phyloP scores from a whole-genome alignment of 2,329 filamentous ascomycete species.

The Neonectria sp. region DNA sequence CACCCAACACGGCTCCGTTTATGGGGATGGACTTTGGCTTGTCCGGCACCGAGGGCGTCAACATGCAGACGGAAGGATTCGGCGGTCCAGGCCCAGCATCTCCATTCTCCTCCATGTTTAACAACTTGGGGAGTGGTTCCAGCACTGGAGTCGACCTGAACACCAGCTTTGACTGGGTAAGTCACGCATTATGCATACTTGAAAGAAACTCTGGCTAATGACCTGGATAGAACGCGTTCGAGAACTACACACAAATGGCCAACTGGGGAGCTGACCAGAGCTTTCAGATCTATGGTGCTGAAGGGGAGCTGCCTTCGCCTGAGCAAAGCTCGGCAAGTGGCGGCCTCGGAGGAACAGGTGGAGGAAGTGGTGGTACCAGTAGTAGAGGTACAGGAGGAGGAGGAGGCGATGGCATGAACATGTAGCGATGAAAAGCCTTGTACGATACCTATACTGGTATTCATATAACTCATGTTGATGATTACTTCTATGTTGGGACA shows the following conservation, averaged over 20 bases:
- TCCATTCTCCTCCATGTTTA: conserved; percentile 69
- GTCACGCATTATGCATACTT: conserved; percentile 37
- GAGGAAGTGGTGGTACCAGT: conserved; percentile 15
- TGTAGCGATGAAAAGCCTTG: conserved; percentile 39
- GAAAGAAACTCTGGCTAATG: conserved; percentile 43
- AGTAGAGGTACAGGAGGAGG: conserved; percentile 17
- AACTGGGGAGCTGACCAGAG: conserved; percentile 67
- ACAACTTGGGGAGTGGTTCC: conserved; percentile 55
- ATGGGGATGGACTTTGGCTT: conserved; percentile 62
- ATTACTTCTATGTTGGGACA: conserved; percentile 24
- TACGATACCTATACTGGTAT: conserved; percentile 30
- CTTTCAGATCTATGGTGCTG: conserved; percentile 64
- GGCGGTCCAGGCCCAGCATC: conserved; percentile 53
- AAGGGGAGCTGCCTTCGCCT: conserved; percentile 46
- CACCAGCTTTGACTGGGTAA: conserved; percentile 72
- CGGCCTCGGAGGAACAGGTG: conserved; percentile 38
- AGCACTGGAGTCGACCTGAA: conserved; percentile 59
- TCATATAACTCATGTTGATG: conserved; percentile 29
- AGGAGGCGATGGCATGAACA: conserved; percentile 37
- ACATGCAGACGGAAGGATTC: conserved; percentile 51
- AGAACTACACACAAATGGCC: conserved; percentile 69
- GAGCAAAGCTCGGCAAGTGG: conserved; percentile 45
- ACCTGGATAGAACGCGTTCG: conserved; percentile 64
- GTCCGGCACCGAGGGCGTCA: conserved; percentile 48
- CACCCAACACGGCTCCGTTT: conserved; percentile 58